Evolutionary conservation across 2,329 filamentous ascomycete genomes (phyloP).

Genomic region (Lecanosticta acicola): DNA sequence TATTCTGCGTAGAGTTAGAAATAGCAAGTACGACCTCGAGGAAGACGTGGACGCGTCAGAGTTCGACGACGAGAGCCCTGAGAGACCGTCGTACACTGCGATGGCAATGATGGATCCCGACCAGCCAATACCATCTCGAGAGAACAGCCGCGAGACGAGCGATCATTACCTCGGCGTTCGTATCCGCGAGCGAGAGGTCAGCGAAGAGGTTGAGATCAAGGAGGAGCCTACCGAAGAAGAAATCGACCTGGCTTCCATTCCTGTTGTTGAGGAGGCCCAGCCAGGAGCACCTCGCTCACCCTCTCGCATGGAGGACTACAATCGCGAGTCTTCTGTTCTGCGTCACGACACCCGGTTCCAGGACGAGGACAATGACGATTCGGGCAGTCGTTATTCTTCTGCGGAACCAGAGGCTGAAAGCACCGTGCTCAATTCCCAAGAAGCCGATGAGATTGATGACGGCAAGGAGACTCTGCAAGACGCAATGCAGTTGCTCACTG

Average conservation of each 20-base stretch:
- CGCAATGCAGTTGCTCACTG: constrained; percentile 32
- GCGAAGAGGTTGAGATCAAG: constrained; percentile 66
- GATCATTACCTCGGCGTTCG: constrained; percentile 22
- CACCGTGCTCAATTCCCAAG: constrained; percentile 23
- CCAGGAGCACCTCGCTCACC: constrained; percentile 50
- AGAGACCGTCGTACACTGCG: constrained; percentile 38
- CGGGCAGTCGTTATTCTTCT: constrained; percentile 52
- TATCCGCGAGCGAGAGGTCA: constrained; percentile 49
- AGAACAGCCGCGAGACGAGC: constrained; percentile 46
- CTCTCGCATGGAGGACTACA: constrained; percentile 39
- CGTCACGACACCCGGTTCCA: constrained; percentile 43
- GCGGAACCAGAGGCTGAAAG: constrained; percentile 32
- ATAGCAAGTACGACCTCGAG: constrained; percentile 47
- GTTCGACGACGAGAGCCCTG: constrained; percentile 36
- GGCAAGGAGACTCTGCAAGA: constrained; percentile 31
- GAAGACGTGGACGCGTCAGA: constrained; percentile 44
- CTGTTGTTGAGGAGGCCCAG: constrained; percentile 40
- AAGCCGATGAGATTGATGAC: constrained; percentile 14
- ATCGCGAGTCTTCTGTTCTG: constrained; percentile 49
- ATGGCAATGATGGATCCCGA: constrained; percentile 69
- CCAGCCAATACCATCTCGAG: constrained; percentile 80
- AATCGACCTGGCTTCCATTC: constrained; percentile 61
- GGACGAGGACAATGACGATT: constrained; percentile 44
- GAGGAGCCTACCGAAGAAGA: constrained; percentile 54
- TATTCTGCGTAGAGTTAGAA: constrained; percentile 82